Evolutionary conservation across 345 rosid species (phyloP).

Genomic region (Aquilaria yunnanensis): DNA sequence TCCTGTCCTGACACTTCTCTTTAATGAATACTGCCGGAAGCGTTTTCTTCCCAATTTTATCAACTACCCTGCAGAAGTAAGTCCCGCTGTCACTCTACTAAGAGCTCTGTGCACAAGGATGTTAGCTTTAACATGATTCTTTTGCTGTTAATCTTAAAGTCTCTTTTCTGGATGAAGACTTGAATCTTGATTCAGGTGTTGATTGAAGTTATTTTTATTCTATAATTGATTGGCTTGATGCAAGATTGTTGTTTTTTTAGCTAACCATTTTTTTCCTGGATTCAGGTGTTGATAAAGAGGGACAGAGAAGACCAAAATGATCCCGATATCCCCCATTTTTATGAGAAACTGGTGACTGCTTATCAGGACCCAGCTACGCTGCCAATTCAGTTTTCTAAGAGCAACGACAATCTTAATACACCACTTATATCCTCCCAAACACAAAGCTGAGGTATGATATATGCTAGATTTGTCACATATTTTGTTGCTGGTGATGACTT

Average conservation of each 20-base stretch:
- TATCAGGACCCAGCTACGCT: slow-evolving; percentile 77
- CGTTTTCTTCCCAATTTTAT: slow-evolving; percentile 80
- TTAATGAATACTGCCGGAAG: slow-evolving; percentile 94
- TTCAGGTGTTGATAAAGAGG: slow-evolving; percentile 66
- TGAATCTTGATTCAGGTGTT: neutral
- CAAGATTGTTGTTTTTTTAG: too few species aligned
- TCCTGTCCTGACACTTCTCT: slow-evolving; percentile 76
- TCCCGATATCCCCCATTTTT: slow-evolving; percentile 54
- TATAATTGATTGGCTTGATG: too few species aligned
- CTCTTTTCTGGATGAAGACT: slow-evolving; percentile 6
- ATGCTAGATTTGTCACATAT: neutral
- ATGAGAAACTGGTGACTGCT: slow-evolving; percentile 42
- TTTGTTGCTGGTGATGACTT: neutral
- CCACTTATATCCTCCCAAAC: slow-evolving; percentile 62
- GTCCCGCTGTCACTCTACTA: neutral
- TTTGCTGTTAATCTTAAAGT: neutral
- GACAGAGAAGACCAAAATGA: slow-evolving; percentile 62
- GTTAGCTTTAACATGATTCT: neutral
- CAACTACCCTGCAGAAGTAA: slow-evolving; percentile 86
- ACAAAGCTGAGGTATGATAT: slow-evolving; percentile 25
- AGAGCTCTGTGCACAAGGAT: neutral
- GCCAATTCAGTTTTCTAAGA: slow-evolving; percentile 49
- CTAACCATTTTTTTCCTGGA: neutral
- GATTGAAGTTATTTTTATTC: neutral
- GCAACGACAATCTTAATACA: slow-evolving; percentile 42